Percentiles rank a stretch among this genome's conserved stretches.
These are phyloP conservation scores for Clavispora phyllophila DNA, from an alignment of 805 yeast genomes.

Conservation along the genomic window DNA sequence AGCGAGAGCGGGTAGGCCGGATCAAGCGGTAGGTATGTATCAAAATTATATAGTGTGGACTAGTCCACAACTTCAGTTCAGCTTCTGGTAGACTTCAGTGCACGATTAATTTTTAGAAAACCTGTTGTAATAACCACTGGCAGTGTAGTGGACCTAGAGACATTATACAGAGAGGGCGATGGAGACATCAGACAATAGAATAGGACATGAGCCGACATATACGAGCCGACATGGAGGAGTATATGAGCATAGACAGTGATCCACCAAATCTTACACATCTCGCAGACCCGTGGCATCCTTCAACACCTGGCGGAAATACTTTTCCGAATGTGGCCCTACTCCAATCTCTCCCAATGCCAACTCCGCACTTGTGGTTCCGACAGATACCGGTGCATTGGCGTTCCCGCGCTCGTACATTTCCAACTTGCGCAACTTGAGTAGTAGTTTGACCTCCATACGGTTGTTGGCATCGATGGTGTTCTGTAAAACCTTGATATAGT, in stretches of 20 bases:
- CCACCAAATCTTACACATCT: background rate
- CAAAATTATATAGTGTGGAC: background rate
- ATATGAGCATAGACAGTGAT: too few relatives aligned
- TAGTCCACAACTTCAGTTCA: too few relatives aligned
- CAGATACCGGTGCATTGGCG: constrained; percentile 37
- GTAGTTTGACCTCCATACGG: constrained; percentile 70
- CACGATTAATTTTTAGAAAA: too few relatives aligned
- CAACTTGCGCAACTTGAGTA: constrained; percentile 52
- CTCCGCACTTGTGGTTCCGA: constrained; percentile 73
- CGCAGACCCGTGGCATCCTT: constrained; percentile 2
- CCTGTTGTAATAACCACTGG: too few relatives aligned
- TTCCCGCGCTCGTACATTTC: constrained; percentile 40
- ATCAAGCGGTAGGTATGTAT: constrained; percentile 3
- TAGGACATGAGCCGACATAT: too few relatives aligned
- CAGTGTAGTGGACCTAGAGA: too few relatives aligned
- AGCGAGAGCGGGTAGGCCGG: constrained; percentile 45
- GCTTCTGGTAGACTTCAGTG: too few relatives aligned
- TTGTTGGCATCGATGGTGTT: constrained; percentile 73
- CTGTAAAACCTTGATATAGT: constrained; percentile 63
- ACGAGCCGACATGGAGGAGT: too few relatives aligned
- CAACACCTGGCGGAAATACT: constrained; percentile 18
- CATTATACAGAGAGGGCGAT: too few relatives aligned
- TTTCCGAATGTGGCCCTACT: constrained; percentile 68
- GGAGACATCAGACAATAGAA: too few relatives aligned
- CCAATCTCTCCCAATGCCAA: constrained; percentile 71